phyloP scores from a whole-genome alignment of 306 rosid species.

The Vicia villosa region DNA sequence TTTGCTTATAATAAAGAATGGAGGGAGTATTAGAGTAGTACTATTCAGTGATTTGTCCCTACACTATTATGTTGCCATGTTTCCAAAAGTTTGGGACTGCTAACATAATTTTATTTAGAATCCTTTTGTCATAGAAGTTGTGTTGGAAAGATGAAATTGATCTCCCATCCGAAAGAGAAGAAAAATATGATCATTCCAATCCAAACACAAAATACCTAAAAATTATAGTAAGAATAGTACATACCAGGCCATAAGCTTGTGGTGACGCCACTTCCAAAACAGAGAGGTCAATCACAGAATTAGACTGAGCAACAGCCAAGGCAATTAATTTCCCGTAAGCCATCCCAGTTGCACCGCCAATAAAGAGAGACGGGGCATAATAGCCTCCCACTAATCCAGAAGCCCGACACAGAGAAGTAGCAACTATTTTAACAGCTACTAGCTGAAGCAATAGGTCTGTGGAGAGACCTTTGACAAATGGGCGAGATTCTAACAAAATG shows the following conservation, averaged over 20 bases:
- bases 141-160: conserved; percentile 27
- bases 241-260: conserved; percentile 96
- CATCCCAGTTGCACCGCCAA: conserved; percentile 95
- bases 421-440: conserved; percentile 73
- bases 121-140: conserved; percentile 13
- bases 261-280: conserved; percentile 92
- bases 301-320: conserved; percentile 60
- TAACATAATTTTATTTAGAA: no score
- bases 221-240: conserved; percentile 47
- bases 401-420: conserved; percentile 89
- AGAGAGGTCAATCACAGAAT: conserved; percentile 59
- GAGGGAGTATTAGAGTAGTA: no score
- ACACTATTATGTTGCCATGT: no score
- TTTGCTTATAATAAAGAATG: no score
- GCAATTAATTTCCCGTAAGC: conserved; percentile 82
- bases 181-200: conserved; percentile 14
- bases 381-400: conserved; percentile 95
- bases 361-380: conserved; percentile 95
- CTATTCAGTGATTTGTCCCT: no score
- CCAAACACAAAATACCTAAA: conserved; percentile 11
- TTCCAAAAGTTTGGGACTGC: no score
- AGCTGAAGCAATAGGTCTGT: conserved; percentile 81
- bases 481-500: conserved; percentile 88
- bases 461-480: conserved; percentile 71
- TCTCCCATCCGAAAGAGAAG: conserved; percentile 22